Evolutionary conservation across 2,329 filamentous ascomycete species (phyloP).

Genomic region (Chalaropsis thielavioides): DNA sequence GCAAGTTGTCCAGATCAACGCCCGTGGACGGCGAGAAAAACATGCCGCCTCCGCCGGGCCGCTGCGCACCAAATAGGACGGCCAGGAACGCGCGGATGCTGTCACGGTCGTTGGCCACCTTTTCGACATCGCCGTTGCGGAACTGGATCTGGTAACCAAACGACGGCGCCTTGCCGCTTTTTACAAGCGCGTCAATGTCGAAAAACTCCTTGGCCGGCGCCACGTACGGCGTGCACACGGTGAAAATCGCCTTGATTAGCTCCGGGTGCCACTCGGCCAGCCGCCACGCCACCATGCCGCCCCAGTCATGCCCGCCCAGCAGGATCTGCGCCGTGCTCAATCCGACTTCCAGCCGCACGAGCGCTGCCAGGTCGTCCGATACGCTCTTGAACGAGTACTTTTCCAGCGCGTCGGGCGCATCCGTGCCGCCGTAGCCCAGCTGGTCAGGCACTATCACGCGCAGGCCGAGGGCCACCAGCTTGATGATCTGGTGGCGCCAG

Average conservation of each 20-base stretch:
- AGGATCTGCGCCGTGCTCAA: conserved; percentile 43
- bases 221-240: conserved; percentile 62
- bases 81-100: conserved; percentile 57
- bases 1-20: conserved; percentile 43
- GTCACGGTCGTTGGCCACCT: conserved; percentile 39
- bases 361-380: conserved; percentile 57
- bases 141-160: conserved; percentile 81
- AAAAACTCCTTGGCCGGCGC: conserved; percentile 39
- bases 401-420: conserved; percentile 44
- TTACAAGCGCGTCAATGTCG: conserved; percentile 45
- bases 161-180: conserved; percentile 41
- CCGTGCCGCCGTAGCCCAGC: conserved; percentile 72
- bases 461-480: conserved; percentile 55
- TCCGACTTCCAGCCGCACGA: conserved; percentile 43
- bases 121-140: conserved; percentile 50
- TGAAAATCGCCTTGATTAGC: conserved; percentile 61
- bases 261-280: conserved; percentile 58
- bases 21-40: conserved; percentile 45
- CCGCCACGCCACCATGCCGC: conserved; percentile 63
- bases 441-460: conserved; percentile 74
- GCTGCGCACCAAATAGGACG: conserved; percentile 48
- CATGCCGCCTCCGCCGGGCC: conserved; percentile 24
- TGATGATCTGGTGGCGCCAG: conserved; percentile 81
- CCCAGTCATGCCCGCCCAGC: conserved; percentile 89
- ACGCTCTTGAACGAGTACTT: conserved; percentile 60